phyloP scores from a whole-genome alignment of 202 grass and related monocot species.

The Schoenoplectus triqueter region DNA sequence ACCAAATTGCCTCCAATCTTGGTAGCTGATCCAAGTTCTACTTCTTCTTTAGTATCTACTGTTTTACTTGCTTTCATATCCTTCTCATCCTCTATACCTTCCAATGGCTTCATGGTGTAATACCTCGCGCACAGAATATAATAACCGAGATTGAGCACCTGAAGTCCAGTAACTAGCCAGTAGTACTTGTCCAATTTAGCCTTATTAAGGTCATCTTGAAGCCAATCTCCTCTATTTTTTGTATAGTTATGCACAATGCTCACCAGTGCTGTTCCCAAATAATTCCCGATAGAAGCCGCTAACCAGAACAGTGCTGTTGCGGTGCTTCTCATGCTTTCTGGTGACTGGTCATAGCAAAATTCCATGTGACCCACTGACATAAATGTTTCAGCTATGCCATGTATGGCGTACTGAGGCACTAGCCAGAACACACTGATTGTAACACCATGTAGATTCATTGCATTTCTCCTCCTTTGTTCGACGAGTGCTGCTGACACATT shows the following conservation, averaged over 20 bases:
- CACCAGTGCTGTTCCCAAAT: constrained; percentile 68
- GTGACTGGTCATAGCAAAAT: constrained; percentile 90
- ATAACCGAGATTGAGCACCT: constrained; percentile 63
- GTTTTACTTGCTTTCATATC: constrained; percentile 33
- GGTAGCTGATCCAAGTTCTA: constrained; percentile 34
- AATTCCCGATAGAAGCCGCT: constrained; percentile 61
- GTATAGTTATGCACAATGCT: constrained; percentile 59
- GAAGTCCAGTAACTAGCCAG: constrained; percentile 64
- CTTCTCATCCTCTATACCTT: constrained; percentile 30
- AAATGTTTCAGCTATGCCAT: constrained; percentile 79
- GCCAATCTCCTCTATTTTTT: constrained; percentile 55
- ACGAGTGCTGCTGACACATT: constrained; percentile 63
- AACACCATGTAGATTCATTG: constrained; percentile 50
- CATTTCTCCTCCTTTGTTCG: constrained; percentile 48
- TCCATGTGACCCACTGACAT: constrained; percentile 84
- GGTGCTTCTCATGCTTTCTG: constrained; percentile 80
- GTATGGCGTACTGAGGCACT: constrained; percentile 74
- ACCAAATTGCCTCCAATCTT: constrained; percentile 45
- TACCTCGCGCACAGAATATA: constrained; percentile 62
- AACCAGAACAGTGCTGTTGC: constrained; percentile 73
- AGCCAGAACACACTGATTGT: constrained; percentile 85
- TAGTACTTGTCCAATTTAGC: constrained; percentile 78
- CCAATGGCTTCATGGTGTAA: constrained; percentile 74
- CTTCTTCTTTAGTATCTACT: constrained; percentile 36
- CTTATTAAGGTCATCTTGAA: constrained; percentile 77